These are phyloP conservation scores for Ophiocordyceps polyrhachis-furcata DNA, from an alignment of 2,329 filamentous ascomycete genomes.

Conservation along the genomic window DNA sequence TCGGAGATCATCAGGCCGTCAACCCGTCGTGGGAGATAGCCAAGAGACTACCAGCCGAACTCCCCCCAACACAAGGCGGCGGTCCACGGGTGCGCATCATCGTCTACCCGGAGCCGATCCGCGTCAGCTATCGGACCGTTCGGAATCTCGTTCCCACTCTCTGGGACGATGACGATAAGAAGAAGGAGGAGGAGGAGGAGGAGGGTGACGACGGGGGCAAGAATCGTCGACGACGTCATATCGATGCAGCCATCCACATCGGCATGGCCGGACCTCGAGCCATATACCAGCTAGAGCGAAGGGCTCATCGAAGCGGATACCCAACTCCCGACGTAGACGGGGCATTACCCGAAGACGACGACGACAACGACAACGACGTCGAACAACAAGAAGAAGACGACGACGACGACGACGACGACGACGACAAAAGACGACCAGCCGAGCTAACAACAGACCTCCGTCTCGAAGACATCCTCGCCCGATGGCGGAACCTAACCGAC, in stretches of 20 bases:
- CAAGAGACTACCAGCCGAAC: conserved; percentile 42
- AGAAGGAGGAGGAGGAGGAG: too few species aligned
- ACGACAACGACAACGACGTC: conserved; percentile 11
- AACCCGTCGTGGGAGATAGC: conserved; percentile 76
- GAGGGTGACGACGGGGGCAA: too few species aligned
- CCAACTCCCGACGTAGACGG: conserved; percentile 51
- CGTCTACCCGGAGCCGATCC: conserved; percentile 46
- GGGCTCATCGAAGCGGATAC: conserved; percentile 57
- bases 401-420: conserved; percentile 24
- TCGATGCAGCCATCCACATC: conserved; percentile 58
- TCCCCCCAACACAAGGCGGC: conserved; percentile 20
- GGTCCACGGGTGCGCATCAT: conserved; percentile 37
- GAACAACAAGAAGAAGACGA: conserved; percentile 14
- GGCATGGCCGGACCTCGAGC: conserved; percentile 53
- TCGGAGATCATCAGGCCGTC: conserved; percentile 48
- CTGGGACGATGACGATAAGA: conserved; percentile 22
- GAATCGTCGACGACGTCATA: conserved; percentile 12
- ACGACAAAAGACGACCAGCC: conserved; percentile 21
- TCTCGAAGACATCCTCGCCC: conserved; percentile 32
- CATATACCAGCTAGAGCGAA: conserved; percentile 51
- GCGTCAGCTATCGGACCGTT: conserved; percentile 52
- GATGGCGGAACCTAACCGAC: conserved; percentile 28
- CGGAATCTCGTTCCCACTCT: conserved; percentile 44
- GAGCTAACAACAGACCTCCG: conserved; percentile 39
- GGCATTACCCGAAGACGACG: conserved; percentile 32